phyloP scores from a whole-genome alignment of 2,329 filamentous ascomycete genomes.

The Xylariaceae sp. region DNA sequence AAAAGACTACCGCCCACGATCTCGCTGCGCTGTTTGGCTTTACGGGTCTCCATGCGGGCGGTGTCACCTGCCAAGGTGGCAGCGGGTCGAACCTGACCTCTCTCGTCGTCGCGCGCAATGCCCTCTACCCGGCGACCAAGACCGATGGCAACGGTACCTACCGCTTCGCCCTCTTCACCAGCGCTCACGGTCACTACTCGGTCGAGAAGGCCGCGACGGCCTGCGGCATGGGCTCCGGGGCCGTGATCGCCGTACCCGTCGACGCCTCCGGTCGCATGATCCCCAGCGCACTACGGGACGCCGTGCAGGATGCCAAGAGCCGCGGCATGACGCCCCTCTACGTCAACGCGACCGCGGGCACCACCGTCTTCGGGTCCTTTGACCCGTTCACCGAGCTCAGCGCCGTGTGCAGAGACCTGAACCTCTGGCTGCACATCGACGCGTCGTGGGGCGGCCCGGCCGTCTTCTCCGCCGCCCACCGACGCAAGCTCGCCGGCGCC shows the following conservation, averaged over 20 bases:
- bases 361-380: slow-evolving; percentile 86
- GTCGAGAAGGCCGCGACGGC: slow-evolving; percentile 93
- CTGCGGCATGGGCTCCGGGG: slow-evolving; percentile 72
- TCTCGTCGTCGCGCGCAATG: slow-evolving; percentile 76
- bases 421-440: slow-evolving; percentile 90
- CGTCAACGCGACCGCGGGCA: slow-evolving; percentile 92
- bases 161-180: slow-evolving; percentile 82
- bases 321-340: slow-evolving; percentile 82
- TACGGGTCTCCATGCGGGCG: slow-evolving; percentile 60
- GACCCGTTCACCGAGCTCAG: slow-evolving; percentile 73
- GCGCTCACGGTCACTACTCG: slow-evolving; percentile 86
- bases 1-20: slow-evolving; percentile 72
- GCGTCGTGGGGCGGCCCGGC: slow-evolving; percentile 86
- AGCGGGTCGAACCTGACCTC: slow-evolving; percentile 67
- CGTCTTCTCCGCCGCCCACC: slow-evolving; percentile 62
- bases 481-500: slow-evolving; percentile 63
- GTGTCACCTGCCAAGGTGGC: slow-evolving; percentile 58
- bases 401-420: slow-evolving; percentile 62
- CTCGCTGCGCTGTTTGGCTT: slow-evolving; percentile 78
- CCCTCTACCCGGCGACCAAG: slow-evolving; percentile 76
- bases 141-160: slow-evolving; percentile 58
- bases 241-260: slow-evolving; percentile 71
- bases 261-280: slow-evolving; percentile 70
- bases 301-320: slow-evolving; percentile 56
- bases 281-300: slow-evolving; percentile 56